Base-by-base conservation (phyloP, 805 yeast species). In the Osmozyma mogii region DNA sequence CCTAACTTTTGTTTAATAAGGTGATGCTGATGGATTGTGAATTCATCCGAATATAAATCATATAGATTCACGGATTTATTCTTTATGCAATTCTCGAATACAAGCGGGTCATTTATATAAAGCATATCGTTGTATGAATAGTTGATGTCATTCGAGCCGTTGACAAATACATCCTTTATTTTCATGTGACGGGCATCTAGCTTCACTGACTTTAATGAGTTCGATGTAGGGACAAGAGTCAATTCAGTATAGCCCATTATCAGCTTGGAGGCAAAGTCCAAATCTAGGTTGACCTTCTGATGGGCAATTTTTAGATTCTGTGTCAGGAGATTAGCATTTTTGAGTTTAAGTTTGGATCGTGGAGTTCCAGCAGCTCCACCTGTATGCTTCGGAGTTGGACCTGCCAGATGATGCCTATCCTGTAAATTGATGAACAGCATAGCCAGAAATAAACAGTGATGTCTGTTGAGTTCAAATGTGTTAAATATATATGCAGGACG, bases 171-270 rank as follows among this genome's bases (percentile, higher is more conserved):
- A 15, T 72, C 70, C 15, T 69, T 66, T 21, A 92, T 71, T 21
- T 61, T 63, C 58, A 81, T 67, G 25, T 84, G 84, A 30, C 95
- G 72, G 35, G 94, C 84, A 51, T 92, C 97, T 29, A 92, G 60
- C 30, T 72, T 71, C 15, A 92, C 61, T 8, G 61, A 58, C 34
- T 70, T 72, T 25, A 89, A 58, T 1, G 62, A 45, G 13, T 76
- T 59, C 29, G 76, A 72, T 10, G 73, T 58, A 0, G 98, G 96
- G 11, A 83, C 65, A 3, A 88, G 63, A 2, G 92, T 80, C 18
- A 92, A 58, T 47, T 88, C 96, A 0, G 96, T 85, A 41, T 72
- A 68, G 10, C 97, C 98, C 0, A 47, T 49, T 5, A 87, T 58
- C 13, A 58, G 45, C 37, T 71, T 67, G 11, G 65, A 61, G n/a